These are phyloP conservation scores for Pichia kluyveri DNA, from an alignment of 805 yeast species.

Conservation along the genomic window DNA sequence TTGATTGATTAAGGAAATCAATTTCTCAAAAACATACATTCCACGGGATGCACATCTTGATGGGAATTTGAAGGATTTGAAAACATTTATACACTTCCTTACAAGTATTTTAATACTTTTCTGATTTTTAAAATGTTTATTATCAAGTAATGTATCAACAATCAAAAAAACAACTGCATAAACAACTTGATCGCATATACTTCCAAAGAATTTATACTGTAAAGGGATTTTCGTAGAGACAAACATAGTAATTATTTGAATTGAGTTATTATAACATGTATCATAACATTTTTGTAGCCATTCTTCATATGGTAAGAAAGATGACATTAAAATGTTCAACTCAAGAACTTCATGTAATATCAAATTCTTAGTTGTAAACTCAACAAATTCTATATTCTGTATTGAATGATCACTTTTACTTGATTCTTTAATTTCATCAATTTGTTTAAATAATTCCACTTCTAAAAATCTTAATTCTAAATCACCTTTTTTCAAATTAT, in stretches of 20 bases:
- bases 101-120: constrained; percentile 12
- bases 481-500: constrained; percentile 18
- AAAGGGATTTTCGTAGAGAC: constrained; percentile 11
- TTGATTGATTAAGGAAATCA: constrained; percentile 4
- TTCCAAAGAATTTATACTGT: constrained; percentile 17
- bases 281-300: constrained; percentile 18
- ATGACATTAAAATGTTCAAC: constrained; percentile 23
- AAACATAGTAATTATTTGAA: constrained; percentile 11
- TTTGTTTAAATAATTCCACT: constrained; percentile 14
- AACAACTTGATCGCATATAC: constrained; percentile 17
- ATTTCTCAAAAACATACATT: constrained; percentile 19
- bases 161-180: constrained; percentile 22
- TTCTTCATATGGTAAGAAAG: constrained; percentile 16
- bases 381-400: constrained; percentile 11
- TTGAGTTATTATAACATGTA: constrained; percentile 17
- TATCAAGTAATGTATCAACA: constrained; percentile 22
- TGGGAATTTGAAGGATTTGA: constrained; percentile 17
- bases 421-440: constrained; percentile 9
- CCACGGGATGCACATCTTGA: constrained; percentile 26
- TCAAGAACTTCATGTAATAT: constrained; percentile 20
- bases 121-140: constrained; percentile 12
- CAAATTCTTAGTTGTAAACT: constrained; percentile 12
- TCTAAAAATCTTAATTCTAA: constrained; percentile 19
- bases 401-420: constrained; percentile 8
- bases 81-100: constrained; percentile 12